These are phyloP conservation scores for Pisolithus tinctorius DNA, from an alignment of 768 basidiomycete species.

Conservation along the genomic window DNA sequence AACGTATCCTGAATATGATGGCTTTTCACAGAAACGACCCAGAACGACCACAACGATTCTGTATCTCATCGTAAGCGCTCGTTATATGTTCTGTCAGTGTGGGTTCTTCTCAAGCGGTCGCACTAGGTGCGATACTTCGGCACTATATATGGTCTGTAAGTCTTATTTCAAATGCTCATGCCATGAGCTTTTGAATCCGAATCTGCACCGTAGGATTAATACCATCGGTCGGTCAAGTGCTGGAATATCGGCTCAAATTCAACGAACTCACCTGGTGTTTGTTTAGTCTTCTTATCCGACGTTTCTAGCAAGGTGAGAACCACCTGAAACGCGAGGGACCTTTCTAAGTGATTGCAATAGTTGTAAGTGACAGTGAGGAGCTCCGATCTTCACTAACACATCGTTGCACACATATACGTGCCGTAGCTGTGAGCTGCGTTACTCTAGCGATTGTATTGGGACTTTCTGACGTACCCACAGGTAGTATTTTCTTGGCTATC, in stretches of 20 bases:
- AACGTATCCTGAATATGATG: neutral
- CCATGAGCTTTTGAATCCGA: neutral
- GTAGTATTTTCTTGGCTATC: neutral
- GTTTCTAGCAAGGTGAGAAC: neutral
- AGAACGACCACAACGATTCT: neutral
- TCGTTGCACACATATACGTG: neutral
- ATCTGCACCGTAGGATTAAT: neutral
- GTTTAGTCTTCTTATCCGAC: neutral
- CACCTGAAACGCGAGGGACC: neutral
- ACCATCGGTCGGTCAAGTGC: neutral
- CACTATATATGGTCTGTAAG: slow-evolving; percentile 1
- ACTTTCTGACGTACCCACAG: neutral
- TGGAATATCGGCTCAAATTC: neutral
- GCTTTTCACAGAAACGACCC: neutral
- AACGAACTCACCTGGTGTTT: neutral
- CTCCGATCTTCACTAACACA: neutral
- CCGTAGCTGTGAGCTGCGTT: neutral
- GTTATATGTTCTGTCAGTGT: neutral
- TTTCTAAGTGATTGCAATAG: neutral
- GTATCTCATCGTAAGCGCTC: slow-evolving; percentile 1
- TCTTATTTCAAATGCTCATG: neutral
- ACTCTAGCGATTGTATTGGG: neutral
- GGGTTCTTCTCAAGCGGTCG: neutral
- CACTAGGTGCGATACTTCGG: slow-evolving; percentile 3
- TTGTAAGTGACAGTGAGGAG: neutral